phyloP scores from a whole-genome alignment of 495 filamentous ascomycete genomes.

The Xylaria intraflava region DNA sequence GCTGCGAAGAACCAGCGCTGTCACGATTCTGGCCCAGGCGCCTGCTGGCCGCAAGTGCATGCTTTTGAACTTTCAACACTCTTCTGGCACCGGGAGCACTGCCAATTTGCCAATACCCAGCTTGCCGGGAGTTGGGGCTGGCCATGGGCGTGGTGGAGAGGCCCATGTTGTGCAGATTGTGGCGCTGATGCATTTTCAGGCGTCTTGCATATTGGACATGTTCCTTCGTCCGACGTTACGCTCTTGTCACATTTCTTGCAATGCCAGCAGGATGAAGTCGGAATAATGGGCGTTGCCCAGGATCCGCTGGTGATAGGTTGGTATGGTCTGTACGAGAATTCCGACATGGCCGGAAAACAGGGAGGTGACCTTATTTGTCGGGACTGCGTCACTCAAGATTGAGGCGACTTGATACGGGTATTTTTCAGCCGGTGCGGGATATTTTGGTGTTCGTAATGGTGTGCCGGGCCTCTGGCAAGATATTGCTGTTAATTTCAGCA shows the following conservation, averaged over 20 bases:
- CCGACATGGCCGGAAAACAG: not conserved
- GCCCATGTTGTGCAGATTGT: not conserved
- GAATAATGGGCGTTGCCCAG: not conserved
- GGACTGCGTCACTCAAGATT: not conserved
- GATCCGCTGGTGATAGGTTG: not conserved
- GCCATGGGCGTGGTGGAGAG: not conserved
- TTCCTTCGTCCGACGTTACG: not conserved
- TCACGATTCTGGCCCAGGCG: not conserved
- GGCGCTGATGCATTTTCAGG: not conserved
- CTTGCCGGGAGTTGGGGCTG: not conserved
- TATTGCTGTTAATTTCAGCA: not conserved
- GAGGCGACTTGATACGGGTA: not conserved
- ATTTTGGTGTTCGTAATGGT: not conserved
- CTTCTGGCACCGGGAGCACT: not conserved
- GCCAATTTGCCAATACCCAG: not conserved
- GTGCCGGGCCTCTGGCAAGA: too few relatives aligned
- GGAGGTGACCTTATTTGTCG: not conserved
- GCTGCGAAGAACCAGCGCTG: not conserved
- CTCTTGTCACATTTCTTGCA: not conserved
- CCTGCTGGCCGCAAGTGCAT: not conserved
- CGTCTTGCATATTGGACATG: not conserved
- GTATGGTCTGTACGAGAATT: not conserved
- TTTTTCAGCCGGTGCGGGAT: not conserved
- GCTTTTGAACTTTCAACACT: not conserved
- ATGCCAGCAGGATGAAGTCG: not conserved